A percentile compares a stretch with the other conserved stretches of the same genome.
Evolutionary conservation across 495 filamentous ascomycete genomes (phyloP).

Genomic region (Penicillium roqueforti): DNA sequence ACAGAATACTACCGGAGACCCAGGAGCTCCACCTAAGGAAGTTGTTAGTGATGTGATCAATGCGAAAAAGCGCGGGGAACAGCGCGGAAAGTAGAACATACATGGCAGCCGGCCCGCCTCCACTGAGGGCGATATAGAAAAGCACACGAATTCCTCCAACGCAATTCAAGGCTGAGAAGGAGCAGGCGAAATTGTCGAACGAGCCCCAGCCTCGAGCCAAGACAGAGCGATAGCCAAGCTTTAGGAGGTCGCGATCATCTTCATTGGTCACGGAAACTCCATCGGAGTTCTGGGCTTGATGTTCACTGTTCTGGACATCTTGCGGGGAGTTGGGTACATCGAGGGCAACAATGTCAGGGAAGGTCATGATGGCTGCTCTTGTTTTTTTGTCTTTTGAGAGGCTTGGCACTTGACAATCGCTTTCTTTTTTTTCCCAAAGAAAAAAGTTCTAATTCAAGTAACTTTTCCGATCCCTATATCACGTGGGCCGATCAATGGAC

Average conservation of each 20-base stretch:
- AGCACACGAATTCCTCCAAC: slow-evolving; percentile 34
- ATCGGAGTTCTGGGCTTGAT: slow-evolving; percentile 2
- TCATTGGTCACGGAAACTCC: slow-evolving; percentile 19
- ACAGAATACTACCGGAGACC: slow-evolving; percentile 34
- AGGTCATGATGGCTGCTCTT: neutral
- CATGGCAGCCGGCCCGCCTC: slow-evolving; percentile 33
- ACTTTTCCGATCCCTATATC: slow-evolving; percentile 1
- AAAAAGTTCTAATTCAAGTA: neutral
- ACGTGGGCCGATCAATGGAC: slow-evolving; percentile 7
- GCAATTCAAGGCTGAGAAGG: slow-evolving; percentile 32
- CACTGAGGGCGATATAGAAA: slow-evolving; percentile 34
- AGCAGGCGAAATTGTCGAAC: slow-evolving; percentile 36
- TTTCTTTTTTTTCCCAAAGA: neutral
- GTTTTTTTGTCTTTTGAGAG: neutral
- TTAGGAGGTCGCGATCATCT: slow-evolving; percentile 32
- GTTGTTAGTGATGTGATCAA: slow-evolving; percentile 6
- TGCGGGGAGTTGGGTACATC: slow-evolving; percentile 13
- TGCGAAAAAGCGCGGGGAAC: neutral
- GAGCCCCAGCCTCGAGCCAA: slow-evolving; percentile 29
- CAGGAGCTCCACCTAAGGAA: slow-evolving; percentile 29
- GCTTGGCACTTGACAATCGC: neutral
- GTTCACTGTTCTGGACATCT: slow-evolving; percentile 3
- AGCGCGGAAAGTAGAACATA: slow-evolving; percentile 5
- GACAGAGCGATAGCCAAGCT: slow-evolving; percentile 32
- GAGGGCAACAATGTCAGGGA: neutral